A percentile compares a stretch with the other conserved stretches of the same genome.
Conservation (phyloP, 2,329 filamentous ascomycete species). For the Cadophora malorum region DNA sequence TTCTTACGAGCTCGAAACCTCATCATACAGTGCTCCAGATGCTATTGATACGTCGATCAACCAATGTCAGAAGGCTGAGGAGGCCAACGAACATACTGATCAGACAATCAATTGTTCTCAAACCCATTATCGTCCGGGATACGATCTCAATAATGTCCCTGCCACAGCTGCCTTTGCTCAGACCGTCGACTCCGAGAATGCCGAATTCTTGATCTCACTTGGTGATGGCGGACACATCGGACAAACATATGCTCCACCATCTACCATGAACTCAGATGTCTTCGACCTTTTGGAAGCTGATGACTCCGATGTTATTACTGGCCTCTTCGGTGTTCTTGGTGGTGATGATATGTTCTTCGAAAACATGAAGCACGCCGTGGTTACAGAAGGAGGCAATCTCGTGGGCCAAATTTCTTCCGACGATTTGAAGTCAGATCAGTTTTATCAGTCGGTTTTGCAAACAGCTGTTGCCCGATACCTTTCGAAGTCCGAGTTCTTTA, state of each 20-base stretch:
- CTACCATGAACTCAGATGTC: not conserved
- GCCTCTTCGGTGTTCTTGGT: not conserved
- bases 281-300: conserved; percentile 4
- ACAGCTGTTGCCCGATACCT: not conserved
- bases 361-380: not conserved
- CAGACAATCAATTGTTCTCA: not conserved
- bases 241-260: not conserved
- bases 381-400: not conserved
- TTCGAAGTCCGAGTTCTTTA: conserved; percentile 6
- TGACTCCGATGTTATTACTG: not conserved
- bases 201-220: not conserved
- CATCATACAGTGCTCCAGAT: conserved; percentile 4
- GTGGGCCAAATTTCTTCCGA: not conserved
- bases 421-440: conserved; percentile 1
- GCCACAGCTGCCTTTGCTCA: not conserved
- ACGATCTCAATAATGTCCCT: not conserved
- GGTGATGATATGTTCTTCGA: conserved; percentile 7
- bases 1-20: not conserved
- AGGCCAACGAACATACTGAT: not conserved
- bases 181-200: not conserved
- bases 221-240: not conserved
- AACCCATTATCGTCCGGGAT: not conserved
- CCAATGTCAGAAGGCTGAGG: not conserved
- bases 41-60: not conserved
- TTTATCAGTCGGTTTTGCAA: not conserved